Percentiles rank a stretch among this genome's conserved stretches.
Evolutionary conservation across 257 asterid genomes (phyloP).

Genomic region (Petunia secreta): DNA sequence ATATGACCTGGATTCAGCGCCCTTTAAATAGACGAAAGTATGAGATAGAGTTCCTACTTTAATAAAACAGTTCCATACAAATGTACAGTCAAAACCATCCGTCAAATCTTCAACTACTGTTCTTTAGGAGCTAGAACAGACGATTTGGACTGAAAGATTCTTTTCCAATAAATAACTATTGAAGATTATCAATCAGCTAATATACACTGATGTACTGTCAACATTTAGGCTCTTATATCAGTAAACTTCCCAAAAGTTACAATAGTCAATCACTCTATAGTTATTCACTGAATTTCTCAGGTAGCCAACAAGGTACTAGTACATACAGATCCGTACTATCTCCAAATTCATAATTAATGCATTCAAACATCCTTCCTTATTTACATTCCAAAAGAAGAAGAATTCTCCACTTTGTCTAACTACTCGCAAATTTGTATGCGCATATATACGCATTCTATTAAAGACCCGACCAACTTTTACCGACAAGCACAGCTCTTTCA

Average conservation of each 20-base stretch:
- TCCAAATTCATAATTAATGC: neutral
- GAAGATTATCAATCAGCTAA: conserved; percentile 16
- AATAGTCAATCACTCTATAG: neutral
- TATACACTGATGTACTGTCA: neutral
- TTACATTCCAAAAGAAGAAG: neutral
- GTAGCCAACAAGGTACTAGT: conserved; percentile 6
- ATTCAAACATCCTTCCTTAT: neutral
- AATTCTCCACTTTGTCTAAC: conserved; percentile 6
- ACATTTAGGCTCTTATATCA: neutral
- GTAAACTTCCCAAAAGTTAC: neutral
- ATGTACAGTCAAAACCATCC: neutral
- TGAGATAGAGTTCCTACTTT: conserved; percentile 12
- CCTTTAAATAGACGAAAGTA: neutral
- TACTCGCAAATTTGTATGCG: neutral
- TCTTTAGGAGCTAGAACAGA: conserved; percentile 1
- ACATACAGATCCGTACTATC: neutral
- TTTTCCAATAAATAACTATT: neutral
- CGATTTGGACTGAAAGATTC: neutral
- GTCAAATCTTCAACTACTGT: neutral
- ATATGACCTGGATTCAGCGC: neutral
- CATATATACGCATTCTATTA: neutral
- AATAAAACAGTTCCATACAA: neutral
- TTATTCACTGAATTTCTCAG: neutral
- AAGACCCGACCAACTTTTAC: neutral
- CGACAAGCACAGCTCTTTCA: neutral